Base-by-base conservation (phyloP, 192 early-diverging fungal species). In the Nowakowskiella sp. region DNA sequence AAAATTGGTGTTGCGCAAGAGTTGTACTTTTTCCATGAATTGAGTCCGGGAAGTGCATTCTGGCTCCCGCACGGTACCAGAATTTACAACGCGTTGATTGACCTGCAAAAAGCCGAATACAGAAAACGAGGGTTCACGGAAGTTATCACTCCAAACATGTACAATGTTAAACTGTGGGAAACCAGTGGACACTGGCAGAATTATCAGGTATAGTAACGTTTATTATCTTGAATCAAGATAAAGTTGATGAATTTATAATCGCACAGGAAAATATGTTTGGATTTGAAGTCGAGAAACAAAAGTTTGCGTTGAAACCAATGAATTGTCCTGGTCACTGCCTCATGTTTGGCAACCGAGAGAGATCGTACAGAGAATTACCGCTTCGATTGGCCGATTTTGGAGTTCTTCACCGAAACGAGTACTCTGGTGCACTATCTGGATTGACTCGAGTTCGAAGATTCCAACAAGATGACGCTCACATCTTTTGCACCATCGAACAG, bases 401-500 rank as follows among this genome's bases (percentile, higher is more conserved):
- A 63, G 94, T 97, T 32, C 73, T 99, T 45, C 95, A 99, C 65
- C 85, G 95, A 28, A 81, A 81, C 55, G 71, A 76, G 57, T 86
- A 87, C 28, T 92, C 91, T 10, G 95, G 95, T 13, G 95, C 95
- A 6, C 70, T 99, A 25, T 76, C 83, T 28, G 95, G 95, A 16
- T 78, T 97, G 53, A 99, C 95, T 13, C 90, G 95, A 61, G 93
- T 97, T 31, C 85, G 95, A 58, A 80, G 95, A 50, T 99, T 99
- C 86, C 92, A 95, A 66, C 95, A 99, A 66, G 95, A 99, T 62
- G 95, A 99, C 78, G 93, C 95, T 29, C 95, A 99, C 60, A 94
- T 99, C 55, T 99, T 99, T 74, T 97, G 94, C 73, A 73, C 77
- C 19, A 65, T 84, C 16, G 88, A 89, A 53, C 93, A 97, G 78